Evolutionary conservation across 345 rosid species (phyloP), one percentile per base, ranked within the genome.

Genomic region (Conringia planisiliqua): DNA sequence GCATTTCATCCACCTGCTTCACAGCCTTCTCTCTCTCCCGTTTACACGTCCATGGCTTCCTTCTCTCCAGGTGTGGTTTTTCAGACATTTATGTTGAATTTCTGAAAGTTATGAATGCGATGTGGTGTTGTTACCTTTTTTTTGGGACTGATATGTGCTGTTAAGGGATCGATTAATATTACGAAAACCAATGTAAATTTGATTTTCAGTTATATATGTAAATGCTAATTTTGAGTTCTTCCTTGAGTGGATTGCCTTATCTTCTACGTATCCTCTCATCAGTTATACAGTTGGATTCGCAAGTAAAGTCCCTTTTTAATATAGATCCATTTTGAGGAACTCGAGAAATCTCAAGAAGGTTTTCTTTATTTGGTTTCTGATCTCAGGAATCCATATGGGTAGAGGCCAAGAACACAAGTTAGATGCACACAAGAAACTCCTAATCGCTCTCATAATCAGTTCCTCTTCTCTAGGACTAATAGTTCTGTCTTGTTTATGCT

Each of bases 11-110:
- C 88, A 60, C 46, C 78, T 10, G 73, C 74, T 24, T 39, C 62
- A 63, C 71, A 67, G 65, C 84, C 83, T 63, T 79, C 79, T 78
- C 75, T 70, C 35, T 80, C 83, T 22, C 80, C 89, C 0, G 42
- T 82, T 56, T 79, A 87, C 70, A 42, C 84, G 71, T 82, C 96
- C 76, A 77, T 85, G 93, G 68, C 87, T 73, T 83, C 93, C 30
- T 81, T 86, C 46, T 85, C 94, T 79, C 94, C 97, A 82, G 92
- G 97, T 30, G 33, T 32, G 35, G 7, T 4, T 32, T 1, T 32
- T 32, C 35, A 32, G 7, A 32, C 35, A 6, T 32, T 32, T 32
- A 32, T 32, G 35, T 32, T 32, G 35, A 4, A 1, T 32, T 5
- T 32, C 35, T 32, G 35, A 32, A 32, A 32, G 35, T 32, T 6